Base-by-base conservation (phyloP, 805 yeast species). In the Nakazawaea anatomiae region DNA sequence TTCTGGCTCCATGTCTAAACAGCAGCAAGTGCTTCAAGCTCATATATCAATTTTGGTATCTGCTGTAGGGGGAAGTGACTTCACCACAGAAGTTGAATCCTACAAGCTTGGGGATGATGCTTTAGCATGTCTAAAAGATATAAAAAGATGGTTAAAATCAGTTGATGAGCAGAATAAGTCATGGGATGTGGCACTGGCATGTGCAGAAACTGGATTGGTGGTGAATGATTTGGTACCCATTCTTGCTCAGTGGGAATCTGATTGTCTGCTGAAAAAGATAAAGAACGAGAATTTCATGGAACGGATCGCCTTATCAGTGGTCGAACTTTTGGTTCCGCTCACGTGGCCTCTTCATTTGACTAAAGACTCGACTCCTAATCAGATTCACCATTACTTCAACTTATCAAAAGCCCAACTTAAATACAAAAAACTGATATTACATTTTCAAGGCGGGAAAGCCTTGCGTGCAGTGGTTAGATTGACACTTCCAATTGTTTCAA, bases 71-170 rank as follows among this genome's bases (percentile, higher is more conserved):
- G 98, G 97, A 1, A 78, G 84, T 0, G 97, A 91, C 66, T 79
- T 84, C 45, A 67, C 84, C 1, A 71, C 84, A 0, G 64, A 68
- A 4, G 46, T 58, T 11, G 55, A 62, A 2, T 64, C 67, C 1
- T 94, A 94, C 60, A 80, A 79, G 53, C 74, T 91, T 3, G 98
- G 98, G 9, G 89, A 85, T 53, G 97, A 92, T 60, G 95, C 96
- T 2, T 64, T 80, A 50, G 90, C 90, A 0, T 89, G 97, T 67
- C 68, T 94, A 34, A 85, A 87, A 58, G 99, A 94, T 67, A 67
- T 94, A 54, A 89, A 89, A 63, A 75, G 87, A 58, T 92, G 98
- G 97, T 77, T 94, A 49, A 82, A 81, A 57, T 74, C 85, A 1
- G 91, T 88, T 44, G 98, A 92, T 65, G 94, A 88, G 51, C 75